These are phyloP conservation scores for Massariosphaeria phaeospora DNA, from an alignment of 495 filamentous ascomycete genomes.

Conservation along the genomic window DNA sequence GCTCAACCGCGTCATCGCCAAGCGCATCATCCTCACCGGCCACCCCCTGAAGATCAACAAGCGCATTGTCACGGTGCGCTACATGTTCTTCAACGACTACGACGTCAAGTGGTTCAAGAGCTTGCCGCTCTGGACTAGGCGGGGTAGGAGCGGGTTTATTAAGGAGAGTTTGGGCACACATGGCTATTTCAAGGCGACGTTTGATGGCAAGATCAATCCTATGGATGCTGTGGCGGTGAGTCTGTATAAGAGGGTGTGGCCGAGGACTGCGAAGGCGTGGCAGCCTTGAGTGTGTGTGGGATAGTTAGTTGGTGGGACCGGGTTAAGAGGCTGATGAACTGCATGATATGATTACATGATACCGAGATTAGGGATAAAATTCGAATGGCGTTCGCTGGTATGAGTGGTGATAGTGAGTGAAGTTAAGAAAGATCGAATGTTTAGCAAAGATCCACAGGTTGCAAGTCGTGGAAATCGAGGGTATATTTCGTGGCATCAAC, in stretches of 20 bases:
- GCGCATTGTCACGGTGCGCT: slow-evolving; percentile 88
- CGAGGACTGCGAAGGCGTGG: slow-evolving; percentile 57
- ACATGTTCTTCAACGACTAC: slow-evolving; percentile 98
- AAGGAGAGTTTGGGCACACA: slow-evolving; percentile 94
- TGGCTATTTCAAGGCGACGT: slow-evolving; percentile 98
- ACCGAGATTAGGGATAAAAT: too few relatives aligned
- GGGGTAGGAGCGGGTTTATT: slow-evolving; percentile 81
- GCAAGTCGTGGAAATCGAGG: too few relatives aligned
- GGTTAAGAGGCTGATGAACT: too few relatives aligned
- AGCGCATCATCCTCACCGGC: slow-evolving; percentile 88
- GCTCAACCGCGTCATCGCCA: slow-evolving; percentile 76
- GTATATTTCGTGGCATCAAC: too few relatives aligned
- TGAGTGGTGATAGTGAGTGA: too few relatives aligned
- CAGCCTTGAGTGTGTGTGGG: background rate
- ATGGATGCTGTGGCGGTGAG: slow-evolving; percentile 89
- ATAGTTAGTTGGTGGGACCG: background rate
- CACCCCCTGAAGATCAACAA: slow-evolving; percentile 99
- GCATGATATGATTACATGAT: too few relatives aligned
- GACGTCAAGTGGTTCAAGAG: slow-evolving; percentile 97
- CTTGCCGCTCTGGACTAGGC: slow-evolving; percentile 85
- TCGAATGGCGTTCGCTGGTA: too few relatives aligned
- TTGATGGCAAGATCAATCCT: slow-evolving; percentile 91
- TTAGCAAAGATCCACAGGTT: too few relatives aligned
- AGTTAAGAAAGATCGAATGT: too few relatives aligned
- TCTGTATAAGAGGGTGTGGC: slow-evolving; percentile 91